phyloP scores from a whole-genome alignment of 1,139 yeast genomes.

The Ogataea hybrid region DNA sequence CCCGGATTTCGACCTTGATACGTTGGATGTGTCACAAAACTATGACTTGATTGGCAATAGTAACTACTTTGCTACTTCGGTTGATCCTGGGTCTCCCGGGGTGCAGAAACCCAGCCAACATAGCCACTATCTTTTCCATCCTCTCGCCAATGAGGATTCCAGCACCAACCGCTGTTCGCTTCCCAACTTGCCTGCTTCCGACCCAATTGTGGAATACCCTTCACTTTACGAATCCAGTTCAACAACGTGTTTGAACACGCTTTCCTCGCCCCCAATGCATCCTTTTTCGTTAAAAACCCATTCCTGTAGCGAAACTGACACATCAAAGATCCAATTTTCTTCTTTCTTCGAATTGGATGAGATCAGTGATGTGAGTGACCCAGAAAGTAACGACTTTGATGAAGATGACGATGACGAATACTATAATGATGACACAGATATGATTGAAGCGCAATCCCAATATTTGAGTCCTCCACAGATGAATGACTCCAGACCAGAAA shows the following conservation, averaged over 20 bases:
- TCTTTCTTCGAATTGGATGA: conserved; percentile 19
- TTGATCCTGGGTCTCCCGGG: conserved; percentile 2
- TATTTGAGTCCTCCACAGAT: neutral
- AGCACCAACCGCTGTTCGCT: conserved; percentile 6
- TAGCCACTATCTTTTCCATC: conserved; percentile 14
- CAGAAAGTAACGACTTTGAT: conserved; percentile 10
- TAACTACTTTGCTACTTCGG: conserved; percentile 10
- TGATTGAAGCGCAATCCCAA: neutral
- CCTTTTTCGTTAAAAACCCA: conserved; percentile 6
- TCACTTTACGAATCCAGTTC: conserved; percentile 19
- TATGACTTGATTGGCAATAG: conserved; percentile 10
- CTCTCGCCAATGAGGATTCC: conserved; percentile 8
- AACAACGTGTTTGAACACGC: conserved; percentile 2
- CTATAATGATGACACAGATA: neutral
- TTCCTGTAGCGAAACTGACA: conserved; percentile 8
- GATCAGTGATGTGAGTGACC: conserved; percentile 18
- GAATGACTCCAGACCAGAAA: neutral
- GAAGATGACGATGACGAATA: conserved; percentile 3
- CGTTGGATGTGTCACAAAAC: conserved; percentile 15
- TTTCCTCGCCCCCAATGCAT: conserved; percentile 13
- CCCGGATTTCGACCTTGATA: conserved; percentile 23
- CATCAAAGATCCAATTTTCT: conserved; percentile 10
- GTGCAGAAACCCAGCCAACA: conserved; percentile 4
- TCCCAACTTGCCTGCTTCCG: conserved; percentile 17
- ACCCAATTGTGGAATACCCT: conserved; percentile 19